These are phyloP conservation scores for Parmelia sp. DNA, from an alignment of 495 filamentous ascomycete species.

Conservation along the genomic window DNA sequence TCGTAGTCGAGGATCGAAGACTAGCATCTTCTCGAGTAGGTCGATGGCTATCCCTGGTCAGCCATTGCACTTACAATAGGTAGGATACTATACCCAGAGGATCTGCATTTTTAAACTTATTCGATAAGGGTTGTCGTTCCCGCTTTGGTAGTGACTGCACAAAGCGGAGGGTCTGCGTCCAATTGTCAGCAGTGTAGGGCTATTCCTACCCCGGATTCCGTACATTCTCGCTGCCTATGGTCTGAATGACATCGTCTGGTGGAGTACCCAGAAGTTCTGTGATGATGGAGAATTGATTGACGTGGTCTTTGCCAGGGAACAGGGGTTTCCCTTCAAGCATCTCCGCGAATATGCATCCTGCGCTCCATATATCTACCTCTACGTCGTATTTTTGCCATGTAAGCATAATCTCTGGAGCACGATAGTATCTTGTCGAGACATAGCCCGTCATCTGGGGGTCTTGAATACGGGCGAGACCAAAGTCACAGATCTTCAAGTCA, in stretches of 20 bases:
- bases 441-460: slow-evolving; percentile 99
- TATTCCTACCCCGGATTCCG: slow-evolving; percentile 27
- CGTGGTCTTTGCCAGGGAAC: slow-evolving; percentile 98
- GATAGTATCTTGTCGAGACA: slow-evolving; percentile 97
- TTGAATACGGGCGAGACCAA: slow-evolving; percentile 93
- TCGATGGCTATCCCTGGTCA: slow-evolving; percentile 62
- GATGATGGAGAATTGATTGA: slow-evolving; percentile 99
- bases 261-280: slow-evolving; percentile 97
- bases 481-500: slow-evolving; percentile 98
- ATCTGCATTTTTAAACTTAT: slow-evolving; percentile 95
- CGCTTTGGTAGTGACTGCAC: slow-evolving; percentile 97
- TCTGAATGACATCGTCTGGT: slow-evolving; percentile 96
- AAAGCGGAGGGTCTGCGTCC: slow-evolving; percentile 77
- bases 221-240: slow-evolving; percentile 97
- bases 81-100: slow-evolving; percentile 60
- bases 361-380: slow-evolving; percentile 99
- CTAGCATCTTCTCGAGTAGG: slow-evolving; percentile 91
- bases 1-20: slow-evolving; percentile 91
- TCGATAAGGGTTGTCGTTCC: slow-evolving; percentile 79
- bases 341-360: slow-evolving; percentile 97
- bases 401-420: slow-evolving; percentile 98
- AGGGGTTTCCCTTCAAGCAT: slow-evolving; percentile 98
- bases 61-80: neutral
- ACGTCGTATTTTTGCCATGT: slow-evolving; percentile 99
- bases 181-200: slow-evolving; percentile 21